phyloP scores from a whole-genome alignment of 495 filamentous ascomycete species.

The Chaetomium tenue region DNA sequence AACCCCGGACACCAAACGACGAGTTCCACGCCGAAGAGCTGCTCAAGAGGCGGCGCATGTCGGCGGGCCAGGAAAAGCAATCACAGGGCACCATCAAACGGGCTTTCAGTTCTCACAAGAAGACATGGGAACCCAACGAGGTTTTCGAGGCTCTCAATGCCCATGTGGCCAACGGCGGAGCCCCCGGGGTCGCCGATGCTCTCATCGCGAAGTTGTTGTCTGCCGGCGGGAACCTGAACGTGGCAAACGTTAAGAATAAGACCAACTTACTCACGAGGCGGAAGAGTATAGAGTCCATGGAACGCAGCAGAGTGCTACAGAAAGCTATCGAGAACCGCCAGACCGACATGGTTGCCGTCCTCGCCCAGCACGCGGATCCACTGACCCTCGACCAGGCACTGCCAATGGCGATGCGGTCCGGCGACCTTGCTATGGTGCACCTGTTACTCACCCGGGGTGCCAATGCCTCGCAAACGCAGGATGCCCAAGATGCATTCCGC shows the following conservation, averaged over 20 bases:
- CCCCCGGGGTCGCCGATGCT: conserved; percentile 48
- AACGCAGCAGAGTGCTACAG: conserved; percentile 45
- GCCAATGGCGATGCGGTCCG: conserved; percentile 41
- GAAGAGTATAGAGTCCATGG: conserved; percentile 45
- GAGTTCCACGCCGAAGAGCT: conserved; percentile 46
- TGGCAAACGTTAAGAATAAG: conserved; percentile 40
- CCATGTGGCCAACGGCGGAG: conserved; percentile 43
- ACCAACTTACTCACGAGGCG: conserved; percentile 43
- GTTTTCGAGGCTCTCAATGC: conserved; percentile 46
- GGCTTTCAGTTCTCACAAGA: conserved; percentile 47
- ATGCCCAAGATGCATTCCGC: conserved; percentile 47
- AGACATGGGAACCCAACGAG: conserved; percentile 50
- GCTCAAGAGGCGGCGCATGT: conserved; percentile 42
- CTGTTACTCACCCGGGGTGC: conserved; percentile 46
- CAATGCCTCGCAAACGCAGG: conserved; percentile 37
- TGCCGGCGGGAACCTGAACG: conserved; percentile 45
- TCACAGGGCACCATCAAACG: conserved; percentile 42
- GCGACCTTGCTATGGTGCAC: conserved; percentile 37
- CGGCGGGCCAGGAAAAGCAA: conserved; percentile 30
- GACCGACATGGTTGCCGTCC: conserved; percentile 48
- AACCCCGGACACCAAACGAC: conserved; percentile 40
- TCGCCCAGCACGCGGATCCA: conserved; percentile 45
- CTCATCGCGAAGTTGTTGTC: conserved; percentile 45
- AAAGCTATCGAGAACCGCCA: conserved; percentile 48
- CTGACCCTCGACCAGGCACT: conserved; percentile 42